Evolutionary conservation across 2,329 filamentous ascomycete species (phyloP).

Genomic region (Diaporthe vexans): DNA sequence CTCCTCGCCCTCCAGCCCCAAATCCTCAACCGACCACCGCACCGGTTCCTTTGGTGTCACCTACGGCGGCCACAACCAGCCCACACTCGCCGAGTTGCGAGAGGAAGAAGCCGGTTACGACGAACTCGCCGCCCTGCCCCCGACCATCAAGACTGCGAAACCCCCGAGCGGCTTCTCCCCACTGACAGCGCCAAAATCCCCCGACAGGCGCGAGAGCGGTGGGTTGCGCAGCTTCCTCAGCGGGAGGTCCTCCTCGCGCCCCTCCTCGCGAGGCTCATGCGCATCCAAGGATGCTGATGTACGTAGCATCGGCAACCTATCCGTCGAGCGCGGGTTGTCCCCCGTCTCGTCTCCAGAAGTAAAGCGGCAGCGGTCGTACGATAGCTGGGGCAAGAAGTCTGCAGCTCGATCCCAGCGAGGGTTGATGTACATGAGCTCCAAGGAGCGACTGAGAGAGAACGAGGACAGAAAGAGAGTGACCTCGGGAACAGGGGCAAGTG

Average conservation of each 20-base stretch:
- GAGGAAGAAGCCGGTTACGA: constrained; percentile 66
- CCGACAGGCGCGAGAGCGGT: constrained; percentile 57
- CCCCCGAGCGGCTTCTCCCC: constrained; percentile 82
- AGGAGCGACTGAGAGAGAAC: constrained; percentile 74
- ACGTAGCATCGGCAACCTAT: constrained; percentile 75
- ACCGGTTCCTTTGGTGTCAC: constrained; percentile 77
- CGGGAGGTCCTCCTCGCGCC: constrained; percentile 62
- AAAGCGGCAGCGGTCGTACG: constrained; percentile 66
- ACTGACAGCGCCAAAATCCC: constrained; percentile 74
- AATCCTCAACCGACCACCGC: constrained; percentile 53
- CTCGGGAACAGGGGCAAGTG: constrained; percentile 55
- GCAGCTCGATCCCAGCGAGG: constrained; percentile 67
- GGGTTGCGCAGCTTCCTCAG: constrained; percentile 74
- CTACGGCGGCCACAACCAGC: constrained; percentile 75
- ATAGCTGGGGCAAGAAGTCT: constrained; percentile 73
- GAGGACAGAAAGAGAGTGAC: constrained; percentile 74
- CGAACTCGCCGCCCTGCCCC: constrained; percentile 74
- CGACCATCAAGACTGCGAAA: constrained; percentile 85
- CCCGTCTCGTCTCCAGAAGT: constrained; percentile 63
- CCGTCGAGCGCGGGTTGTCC: constrained; percentile 67
- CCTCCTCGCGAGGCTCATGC: constrained; percentile 70
- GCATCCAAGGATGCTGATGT: constrained; percentile 70
- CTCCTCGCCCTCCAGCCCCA: constrained; percentile 37
- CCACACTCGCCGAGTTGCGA: constrained; percentile 62
- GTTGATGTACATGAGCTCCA: constrained; percentile 81